A percentile compares a stretch with the other conserved stretches of the same genome.
Conservation (phyloP, 2,329 filamentous ascomycete species). For the Taxawa tesnikishii region DNA sequence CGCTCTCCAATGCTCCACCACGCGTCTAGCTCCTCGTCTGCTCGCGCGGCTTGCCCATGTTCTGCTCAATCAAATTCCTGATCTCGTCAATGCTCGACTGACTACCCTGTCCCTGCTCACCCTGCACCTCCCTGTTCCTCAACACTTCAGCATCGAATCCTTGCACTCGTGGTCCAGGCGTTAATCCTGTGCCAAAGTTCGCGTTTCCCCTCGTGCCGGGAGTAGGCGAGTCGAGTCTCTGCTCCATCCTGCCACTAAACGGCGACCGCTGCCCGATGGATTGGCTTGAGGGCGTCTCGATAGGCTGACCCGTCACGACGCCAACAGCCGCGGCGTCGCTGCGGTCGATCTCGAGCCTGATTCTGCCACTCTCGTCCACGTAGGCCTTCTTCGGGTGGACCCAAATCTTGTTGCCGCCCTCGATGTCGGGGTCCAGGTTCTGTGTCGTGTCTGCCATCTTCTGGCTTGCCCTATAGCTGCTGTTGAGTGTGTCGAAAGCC, state of each 20-base stretch:
- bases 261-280: background rate
- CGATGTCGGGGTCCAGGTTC: conserved; percentile 29
- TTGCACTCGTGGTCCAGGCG: conserved; percentile 8
- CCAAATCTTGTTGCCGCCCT: conserved; percentile 41
- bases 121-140: background rate
- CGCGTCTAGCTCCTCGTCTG: too few species aligned
- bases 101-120: background rate
- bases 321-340: conserved; percentile 19
- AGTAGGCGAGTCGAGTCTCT: conserved; percentile 11
- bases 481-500: conserved; percentile 17
- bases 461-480: conserved; percentile 24
- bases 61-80: background rate
- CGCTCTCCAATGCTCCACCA: too few species aligned
- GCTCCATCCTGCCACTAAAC: conserved; percentile 10
- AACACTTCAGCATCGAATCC: conserved; percentile 14
- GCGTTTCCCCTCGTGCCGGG: conserved; percentile 9
- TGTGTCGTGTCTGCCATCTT: conserved; percentile 11
- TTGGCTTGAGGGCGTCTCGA: background rate
- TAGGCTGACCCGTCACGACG: conserved; percentile 13
- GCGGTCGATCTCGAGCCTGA: conserved; percentile 23
- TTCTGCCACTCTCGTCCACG: conserved; percentile 31
- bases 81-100: background rate
- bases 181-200: conserved; percentile 16
- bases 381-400: conserved; percentile 35
- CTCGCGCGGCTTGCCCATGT: background rate